Base-by-base conservation (phyloP, 148 eudicot genomes). In the Amaranthus hypochondriacus region DNA sequence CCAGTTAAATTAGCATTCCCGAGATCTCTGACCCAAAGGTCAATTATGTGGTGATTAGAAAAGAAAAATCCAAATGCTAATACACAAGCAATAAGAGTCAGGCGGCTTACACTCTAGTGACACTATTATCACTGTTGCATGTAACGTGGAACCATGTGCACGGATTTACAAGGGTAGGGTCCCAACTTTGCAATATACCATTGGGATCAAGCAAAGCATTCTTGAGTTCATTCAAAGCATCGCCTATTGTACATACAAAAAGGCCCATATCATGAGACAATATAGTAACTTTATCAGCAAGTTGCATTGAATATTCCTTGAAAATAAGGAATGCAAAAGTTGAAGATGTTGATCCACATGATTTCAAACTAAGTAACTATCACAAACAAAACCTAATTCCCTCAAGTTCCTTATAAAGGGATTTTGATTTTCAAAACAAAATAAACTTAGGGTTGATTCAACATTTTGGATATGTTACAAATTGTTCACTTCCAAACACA, bases 1-100 rank as follows among this genome's bases (percentile, higher is more conserved):
- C 98, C 98, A 43, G 96, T 82, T 74, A 93, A 82, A 81, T 86
- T 85, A 12, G 90, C 92, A 79, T 84, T 87, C 55, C 91, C 91
- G 69, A 93, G 96, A 81, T 89, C 96, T 71, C 98, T 93, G 84
- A 44, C 21, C 21, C 62, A 67, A 8, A 75, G 43, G 78, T 73
- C 59, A 71, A 39, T 55, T 2, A 71, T 50, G 68, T 47, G 15
- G 61, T 62, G 14, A 69, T 69, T 28, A 72, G 10, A 13, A 48
- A 18, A 6, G 39, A 74, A 60, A 42, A 39, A 64, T 46, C 56
- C 11, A 73, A 18, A 54, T 70, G 64, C 54, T 75, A 53, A 65
- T 1, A 59, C 48, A 48, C 10, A 14, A 53, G 3, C 56, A 61
- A 62, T 46, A 48, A 49, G 54, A 72, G 9, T 64, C 74, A 7